Base-by-base conservation (phyloP, 768 basidiomycete species). In the Mycena vulgaris region DNA sequence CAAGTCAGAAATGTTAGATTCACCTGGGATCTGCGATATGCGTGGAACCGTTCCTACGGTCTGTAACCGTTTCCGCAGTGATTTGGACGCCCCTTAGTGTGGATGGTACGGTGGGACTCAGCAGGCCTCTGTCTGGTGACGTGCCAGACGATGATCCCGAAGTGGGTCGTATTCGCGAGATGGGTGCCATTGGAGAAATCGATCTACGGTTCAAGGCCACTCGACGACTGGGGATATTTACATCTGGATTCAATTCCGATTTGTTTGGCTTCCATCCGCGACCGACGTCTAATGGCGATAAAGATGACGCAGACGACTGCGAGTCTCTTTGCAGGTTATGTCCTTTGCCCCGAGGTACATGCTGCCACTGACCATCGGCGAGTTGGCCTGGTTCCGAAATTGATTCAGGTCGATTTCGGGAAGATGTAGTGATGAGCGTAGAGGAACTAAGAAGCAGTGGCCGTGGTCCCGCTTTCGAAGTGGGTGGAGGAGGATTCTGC, bases 141-240 rank as follows among this genome's bases (percentile, higher is more conserved):
- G 80, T 79, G 0, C 76, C 76, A 1, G 85, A 84, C 8, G 87
- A 86, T 3, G 81, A 76, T 49, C 83, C 79, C 14, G 85, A 82
- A 28, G 79, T 75, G n/a, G 82, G 81, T 42, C 82, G 82, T 78
- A 82, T 77, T 64, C 85, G 83, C 66, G 84, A 88, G 17, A 79
- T 81, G 35, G 89, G 84, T 21, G 92, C 92, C 90, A 93, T 91
- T 5, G 93, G 92, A 5, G 93, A 94, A 6, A 93, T 78, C 16
- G 90, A 89, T 70, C 86, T 87, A 35, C 93, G 88, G 76, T 92
- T 91, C 57, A 94, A 75, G 28, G 88, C 87, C 17, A 95, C 85
- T 55, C 85, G 80, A 57, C 92, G 86, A 76, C 93, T 92, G 14
- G 79, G 74, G 66, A 68, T 75, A 48, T 70, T 76, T 21, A 82